Evolutionary conservation across 768 basidiomycete species (phyloP).

Genomic region (Nevesoporus exiguus): DNA sequence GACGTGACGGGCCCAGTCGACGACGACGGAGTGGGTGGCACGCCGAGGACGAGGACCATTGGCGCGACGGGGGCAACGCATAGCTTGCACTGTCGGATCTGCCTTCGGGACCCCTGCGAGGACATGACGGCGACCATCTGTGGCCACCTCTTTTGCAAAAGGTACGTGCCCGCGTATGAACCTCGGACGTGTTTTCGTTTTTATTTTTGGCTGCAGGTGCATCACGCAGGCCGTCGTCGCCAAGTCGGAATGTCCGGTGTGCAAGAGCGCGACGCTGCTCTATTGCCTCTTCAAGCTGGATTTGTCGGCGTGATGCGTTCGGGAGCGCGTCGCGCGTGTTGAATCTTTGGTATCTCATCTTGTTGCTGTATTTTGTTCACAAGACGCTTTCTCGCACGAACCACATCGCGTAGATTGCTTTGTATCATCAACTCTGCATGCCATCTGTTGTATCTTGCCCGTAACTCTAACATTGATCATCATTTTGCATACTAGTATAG

Average conservation of each 20-base stretch:
- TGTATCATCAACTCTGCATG: not conserved
- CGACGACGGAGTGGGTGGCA: not conserved
- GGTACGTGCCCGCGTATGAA: constrained; percentile 32
- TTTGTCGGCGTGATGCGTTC: constrained; percentile 21
- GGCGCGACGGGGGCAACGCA: not conserved
- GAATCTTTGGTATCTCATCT: not conserved
- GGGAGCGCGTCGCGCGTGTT: not conserved
- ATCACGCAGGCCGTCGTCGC: constrained; percentile 48
- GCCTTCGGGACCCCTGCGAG: constrained; percentile 45
- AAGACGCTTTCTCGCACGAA: not conserved
- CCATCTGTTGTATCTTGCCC: not conserved
- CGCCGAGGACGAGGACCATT: too few relatives aligned
- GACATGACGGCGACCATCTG: constrained; percentile 59
- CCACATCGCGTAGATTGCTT: not conserved
- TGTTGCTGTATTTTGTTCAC: not conserved
- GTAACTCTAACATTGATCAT: not conserved
- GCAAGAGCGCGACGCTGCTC: constrained; percentile 45
- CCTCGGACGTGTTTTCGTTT: not conserved
- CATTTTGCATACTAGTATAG: not conserved
- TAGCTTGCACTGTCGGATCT: constrained; percentile 48
- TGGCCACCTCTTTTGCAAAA: constrained; percentile 59
- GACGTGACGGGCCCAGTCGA: not conserved
- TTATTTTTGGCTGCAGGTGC: constrained; percentile 36
- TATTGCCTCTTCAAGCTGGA: constrained; percentile 58
- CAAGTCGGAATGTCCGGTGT: constrained; percentile 49